phyloP scores from a whole-genome alignment of 306 rosid species.

The Argentina anserina region DNA sequence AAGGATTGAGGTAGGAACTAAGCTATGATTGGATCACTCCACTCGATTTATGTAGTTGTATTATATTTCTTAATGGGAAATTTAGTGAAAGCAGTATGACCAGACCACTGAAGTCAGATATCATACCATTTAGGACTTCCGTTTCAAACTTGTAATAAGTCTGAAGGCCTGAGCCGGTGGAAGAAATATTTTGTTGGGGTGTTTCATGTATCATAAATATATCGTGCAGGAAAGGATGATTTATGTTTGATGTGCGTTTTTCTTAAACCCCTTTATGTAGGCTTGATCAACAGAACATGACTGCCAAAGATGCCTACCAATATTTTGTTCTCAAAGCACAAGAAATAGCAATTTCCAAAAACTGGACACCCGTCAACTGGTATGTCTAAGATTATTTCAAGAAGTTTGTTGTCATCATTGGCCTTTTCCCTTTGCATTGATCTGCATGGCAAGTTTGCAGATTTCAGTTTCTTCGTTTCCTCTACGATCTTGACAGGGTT shows the following conservation, averaged over 20 bases:
- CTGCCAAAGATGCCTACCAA: conserved; percentile 73
- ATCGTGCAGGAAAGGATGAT: conserved; percentile 1
- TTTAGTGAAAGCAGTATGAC: neutral
- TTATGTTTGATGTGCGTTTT: conserved; percentile 9
- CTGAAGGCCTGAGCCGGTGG: neutral
- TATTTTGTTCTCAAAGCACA: conserved; percentile 91
- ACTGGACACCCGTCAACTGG: conserved; percentile 96
- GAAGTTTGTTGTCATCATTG: conserved; percentile 3
- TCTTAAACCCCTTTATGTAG: conserved; percentile 56
- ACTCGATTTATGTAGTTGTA: neutral
- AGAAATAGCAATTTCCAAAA: conserved; percentile 69
- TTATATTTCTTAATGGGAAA: neutral
- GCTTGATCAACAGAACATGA: conserved; percentile 68
- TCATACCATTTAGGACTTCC: neutral
- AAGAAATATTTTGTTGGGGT: neutral
- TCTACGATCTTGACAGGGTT: neutral
- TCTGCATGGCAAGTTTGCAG: neutral
- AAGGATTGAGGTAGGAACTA: neutral
- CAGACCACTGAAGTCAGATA: neutral
- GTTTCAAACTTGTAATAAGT: neutral
- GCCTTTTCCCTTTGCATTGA: conserved; percentile 12
- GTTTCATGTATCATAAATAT: conserved; percentile 2
- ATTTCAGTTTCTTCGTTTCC: neutral
- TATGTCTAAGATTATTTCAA: conserved; percentile 29
- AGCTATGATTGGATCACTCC: neutral